phyloP scores from a whole-genome alignment of 192 early-diverging fungal species.

The Linderina pennispora region DNA sequence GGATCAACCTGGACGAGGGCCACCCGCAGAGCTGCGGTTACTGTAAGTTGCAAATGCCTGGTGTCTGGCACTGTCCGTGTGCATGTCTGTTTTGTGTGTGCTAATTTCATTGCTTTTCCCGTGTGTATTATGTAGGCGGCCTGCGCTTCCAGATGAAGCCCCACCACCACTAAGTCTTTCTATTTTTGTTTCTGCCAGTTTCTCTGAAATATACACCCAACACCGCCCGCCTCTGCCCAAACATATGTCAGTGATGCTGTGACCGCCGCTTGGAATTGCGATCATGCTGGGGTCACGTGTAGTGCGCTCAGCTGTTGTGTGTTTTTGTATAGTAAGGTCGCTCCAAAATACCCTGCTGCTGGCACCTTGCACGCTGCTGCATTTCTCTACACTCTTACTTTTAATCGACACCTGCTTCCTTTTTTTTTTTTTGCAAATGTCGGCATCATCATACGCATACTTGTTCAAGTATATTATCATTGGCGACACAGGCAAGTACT shows the following conservation, averaged over 20 bases:
- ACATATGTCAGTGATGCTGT: no score
- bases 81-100: not conserved
- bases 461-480: conserved; percentile 74
- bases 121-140: no score
- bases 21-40: conserved; percentile 69
- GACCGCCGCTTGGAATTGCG: no score
- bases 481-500: conserved; percentile 62
- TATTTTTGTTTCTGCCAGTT: no score
- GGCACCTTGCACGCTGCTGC: no score
- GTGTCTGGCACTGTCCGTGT: not conserved
- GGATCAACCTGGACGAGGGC: conserved; percentile 74
- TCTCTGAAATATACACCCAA: no score
- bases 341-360: no score
- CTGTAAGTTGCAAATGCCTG: conserved; percentile 50
- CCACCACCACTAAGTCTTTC: conserved; percentile 65
- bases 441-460: conserved; percentile 48
- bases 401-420: conserved; percentile 2
- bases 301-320: no score
- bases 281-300: no score
- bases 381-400: no score
- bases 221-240: no score
- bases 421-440: conserved; percentile 1
- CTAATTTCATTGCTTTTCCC: conserved; percentile 1
- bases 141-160: conserved; percentile 72
- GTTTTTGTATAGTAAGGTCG: no score